phyloP scores from a whole-genome alignment of 2,329 filamentous ascomycete genomes.

The Cladosporium sp. region DNA sequence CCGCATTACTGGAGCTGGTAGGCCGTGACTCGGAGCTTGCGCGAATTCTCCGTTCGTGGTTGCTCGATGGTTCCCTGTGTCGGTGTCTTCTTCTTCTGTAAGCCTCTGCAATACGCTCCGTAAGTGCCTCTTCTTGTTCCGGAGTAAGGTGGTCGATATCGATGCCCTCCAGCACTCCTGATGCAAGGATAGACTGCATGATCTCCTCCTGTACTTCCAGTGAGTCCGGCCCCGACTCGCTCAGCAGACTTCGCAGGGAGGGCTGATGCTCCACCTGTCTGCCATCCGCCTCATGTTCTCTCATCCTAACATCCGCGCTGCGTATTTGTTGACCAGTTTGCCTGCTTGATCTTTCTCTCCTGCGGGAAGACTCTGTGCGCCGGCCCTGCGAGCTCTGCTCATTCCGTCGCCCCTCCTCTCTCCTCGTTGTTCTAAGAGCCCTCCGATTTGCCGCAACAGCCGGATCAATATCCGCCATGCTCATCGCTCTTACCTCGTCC shows the following conservation, averaged over 20 bases:
- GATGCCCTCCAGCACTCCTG: slow-evolving; percentile 82
- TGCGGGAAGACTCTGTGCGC: slow-evolving; percentile 6
- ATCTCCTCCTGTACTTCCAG: slow-evolving; percentile 85
- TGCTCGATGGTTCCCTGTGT: slow-evolving; percentile 43
- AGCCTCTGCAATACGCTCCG: slow-evolving; percentile 84
- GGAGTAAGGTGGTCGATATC: slow-evolving; percentile 86
- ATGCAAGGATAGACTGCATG: slow-evolving; percentile 81
- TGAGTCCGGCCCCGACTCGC: slow-evolving; percentile 73
- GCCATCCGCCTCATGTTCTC: slow-evolving; percentile 27
- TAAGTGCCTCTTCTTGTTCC: slow-evolving; percentile 83
- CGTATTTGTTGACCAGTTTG: slow-evolving; percentile 22
- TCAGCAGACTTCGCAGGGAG: slow-evolving; percentile 81
- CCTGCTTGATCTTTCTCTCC: slow-evolving; percentile 22
- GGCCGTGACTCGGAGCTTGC: slow-evolving; percentile 8
- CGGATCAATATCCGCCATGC: slow-evolving; percentile 63
- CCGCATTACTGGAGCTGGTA: slow-evolving; percentile 14
- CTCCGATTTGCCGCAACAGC: slow-evolving; percentile 18
- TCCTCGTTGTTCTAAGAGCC: slow-evolving; percentile 18
- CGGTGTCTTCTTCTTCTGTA: slow-evolving; percentile 72
- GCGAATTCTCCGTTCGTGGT: slow-evolving; percentile 24
- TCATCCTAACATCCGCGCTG: slow-evolving; percentile 21
- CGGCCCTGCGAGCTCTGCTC: slow-evolving; percentile 11
- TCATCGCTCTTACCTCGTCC: slow-evolving; percentile 71
- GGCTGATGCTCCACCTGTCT: slow-evolving; percentile 77
- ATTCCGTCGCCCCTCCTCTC: slow-evolving; percentile 16